phyloP scores from a whole-genome alignment of 2,329 filamentous ascomycete species.

The Malbranchea zuffiana region DNA sequence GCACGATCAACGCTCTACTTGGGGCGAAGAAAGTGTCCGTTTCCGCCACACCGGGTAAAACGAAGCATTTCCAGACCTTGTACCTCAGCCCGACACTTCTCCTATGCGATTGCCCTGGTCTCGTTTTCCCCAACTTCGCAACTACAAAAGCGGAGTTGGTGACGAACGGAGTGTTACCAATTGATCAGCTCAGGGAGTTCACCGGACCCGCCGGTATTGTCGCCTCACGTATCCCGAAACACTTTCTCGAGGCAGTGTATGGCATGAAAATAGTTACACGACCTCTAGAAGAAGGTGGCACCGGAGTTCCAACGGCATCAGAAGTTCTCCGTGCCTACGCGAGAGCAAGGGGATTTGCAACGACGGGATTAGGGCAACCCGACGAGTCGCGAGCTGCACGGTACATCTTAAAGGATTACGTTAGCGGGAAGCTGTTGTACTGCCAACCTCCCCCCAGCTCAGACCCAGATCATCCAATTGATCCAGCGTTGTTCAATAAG shows the following conservation, averaged over 20 bases:
- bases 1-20: slow-evolving; percentile 97
- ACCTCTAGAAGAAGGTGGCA: slow-evolving; percentile 83
- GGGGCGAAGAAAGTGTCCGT: slow-evolving; percentile 98
- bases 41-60: slow-evolving; percentile 93
- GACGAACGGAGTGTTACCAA: slow-evolving; percentile 86
- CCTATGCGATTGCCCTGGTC: slow-evolving; percentile 93
- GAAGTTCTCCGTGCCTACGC: slow-evolving; percentile 83
- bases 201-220: slow-evolving; percentile 77
- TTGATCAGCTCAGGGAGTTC: slow-evolving; percentile 90
- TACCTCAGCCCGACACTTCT: slow-evolving; percentile 82
- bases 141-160: slow-evolving; percentile 52
- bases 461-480: slow-evolving; percentile 46
- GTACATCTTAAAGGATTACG: slow-evolving; percentile 90
- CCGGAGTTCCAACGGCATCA: slow-evolving; percentile 69
- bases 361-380: slow-evolving; percentile 76
- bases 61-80: slow-evolving; percentile 98
- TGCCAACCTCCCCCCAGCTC: slow-evolving; percentile 67
- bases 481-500: slow-evolving; percentile 68
- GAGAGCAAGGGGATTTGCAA: slow-evolving; percentile 78
- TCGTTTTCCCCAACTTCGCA: slow-evolving; percentile 55
- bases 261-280: slow-evolving; percentile 78
- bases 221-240: slow-evolving; percentile 70
- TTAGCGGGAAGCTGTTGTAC: slow-evolving; percentile 88
- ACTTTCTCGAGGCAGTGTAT: slow-evolving; percentile 85
- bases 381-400: slow-evolving; percentile 88